phyloP scores from a whole-genome alignment of 208 protist species.

The Strigomonas culicis region DNA sequence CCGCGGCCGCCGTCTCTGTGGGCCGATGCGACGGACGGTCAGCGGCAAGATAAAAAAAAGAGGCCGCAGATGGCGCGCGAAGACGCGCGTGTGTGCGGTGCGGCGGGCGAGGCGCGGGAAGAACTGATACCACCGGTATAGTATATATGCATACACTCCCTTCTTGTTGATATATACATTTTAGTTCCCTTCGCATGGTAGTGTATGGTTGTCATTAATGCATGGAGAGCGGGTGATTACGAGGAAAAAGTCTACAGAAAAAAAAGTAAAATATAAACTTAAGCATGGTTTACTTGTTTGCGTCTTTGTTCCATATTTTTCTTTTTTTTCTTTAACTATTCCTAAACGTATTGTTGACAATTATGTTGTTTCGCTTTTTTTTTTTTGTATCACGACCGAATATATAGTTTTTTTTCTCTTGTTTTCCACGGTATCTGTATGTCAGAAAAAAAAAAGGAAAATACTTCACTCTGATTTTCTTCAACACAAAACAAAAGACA shows the following conservation, averaged over 20 bases:
- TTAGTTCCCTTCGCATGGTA: no score
- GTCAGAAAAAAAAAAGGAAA: not conserved
- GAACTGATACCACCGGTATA: not conserved
- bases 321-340: not conserved
- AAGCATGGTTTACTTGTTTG: not conserved
- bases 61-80: not conserved
- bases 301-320: conserved; percentile 6
- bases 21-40: not conserved
- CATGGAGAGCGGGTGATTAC: no score
- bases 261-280: not conserved
- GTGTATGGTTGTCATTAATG: no score
- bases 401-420: conserved; percentile 1
- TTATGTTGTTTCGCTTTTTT: conserved; percentile 1
- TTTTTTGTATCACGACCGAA: not conserved
- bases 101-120: not conserved
- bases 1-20: not conserved
- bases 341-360: no score
- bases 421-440: not conserved
- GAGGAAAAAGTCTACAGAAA: not conserved
- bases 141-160: no score
- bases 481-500: not conserved
- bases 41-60: not conserved
- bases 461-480: not conserved
- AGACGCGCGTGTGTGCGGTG: no score
- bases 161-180: no score